Percentiles rank a stretch among this genome's conserved stretches.
Conservation (phyloP, 2,329 filamentous ascomycete genomes). For the Myriangium duriaei region DNA sequence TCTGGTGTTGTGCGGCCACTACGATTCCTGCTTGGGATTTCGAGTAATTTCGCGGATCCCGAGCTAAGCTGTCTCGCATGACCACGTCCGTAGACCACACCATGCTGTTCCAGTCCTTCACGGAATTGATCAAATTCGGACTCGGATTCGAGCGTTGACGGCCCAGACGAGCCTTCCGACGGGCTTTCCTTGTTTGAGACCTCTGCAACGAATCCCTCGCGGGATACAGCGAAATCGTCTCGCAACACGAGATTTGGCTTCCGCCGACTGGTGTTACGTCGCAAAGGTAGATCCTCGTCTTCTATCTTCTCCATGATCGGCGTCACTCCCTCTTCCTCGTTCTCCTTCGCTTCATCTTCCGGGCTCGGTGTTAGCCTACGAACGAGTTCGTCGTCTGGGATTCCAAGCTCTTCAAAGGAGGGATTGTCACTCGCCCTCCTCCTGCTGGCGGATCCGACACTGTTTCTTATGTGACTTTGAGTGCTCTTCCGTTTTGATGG, state of each 20-base stretch:
- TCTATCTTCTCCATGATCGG: conserved; percentile 9
- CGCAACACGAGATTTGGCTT: conserved; percentile 54
- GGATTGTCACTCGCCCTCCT: conserved; percentile 41
- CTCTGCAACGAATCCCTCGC: conserved; percentile 46
- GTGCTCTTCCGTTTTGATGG: conserved; percentile 37
- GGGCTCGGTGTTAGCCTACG: conserved; percentile 30
- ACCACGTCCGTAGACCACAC: conserved; percentile 33
- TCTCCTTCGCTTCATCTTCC: conserved; percentile 9
- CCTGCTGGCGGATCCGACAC: conserved; percentile 32
- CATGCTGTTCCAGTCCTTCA: neutral
- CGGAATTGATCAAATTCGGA: conserved; percentile 1
- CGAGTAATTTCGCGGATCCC: conserved; percentile 62
- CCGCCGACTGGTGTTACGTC: conserved; percentile 39
- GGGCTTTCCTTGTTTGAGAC: conserved; percentile 26
- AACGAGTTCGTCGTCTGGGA: conserved; percentile 63
- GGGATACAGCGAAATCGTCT: conserved; percentile 45
- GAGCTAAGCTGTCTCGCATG: conserved; percentile 64
- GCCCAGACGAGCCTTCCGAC: conserved; percentile 11
- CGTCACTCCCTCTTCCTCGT: conserved; percentile 3
- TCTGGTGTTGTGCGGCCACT: conserved; percentile 6
- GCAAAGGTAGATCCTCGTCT: conserved; percentile 8
- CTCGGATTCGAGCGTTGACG: conserved; percentile 2
- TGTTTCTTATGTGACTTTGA: conserved; percentile 34
- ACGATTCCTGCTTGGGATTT: conserved; percentile 32
- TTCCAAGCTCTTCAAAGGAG: conserved; percentile 52